Evolutionary conservation across 1,139 yeast genomes (phyloP), one percentile per base, ranked within the genome.

Genomic region (Petasospora fabianii): DNA sequence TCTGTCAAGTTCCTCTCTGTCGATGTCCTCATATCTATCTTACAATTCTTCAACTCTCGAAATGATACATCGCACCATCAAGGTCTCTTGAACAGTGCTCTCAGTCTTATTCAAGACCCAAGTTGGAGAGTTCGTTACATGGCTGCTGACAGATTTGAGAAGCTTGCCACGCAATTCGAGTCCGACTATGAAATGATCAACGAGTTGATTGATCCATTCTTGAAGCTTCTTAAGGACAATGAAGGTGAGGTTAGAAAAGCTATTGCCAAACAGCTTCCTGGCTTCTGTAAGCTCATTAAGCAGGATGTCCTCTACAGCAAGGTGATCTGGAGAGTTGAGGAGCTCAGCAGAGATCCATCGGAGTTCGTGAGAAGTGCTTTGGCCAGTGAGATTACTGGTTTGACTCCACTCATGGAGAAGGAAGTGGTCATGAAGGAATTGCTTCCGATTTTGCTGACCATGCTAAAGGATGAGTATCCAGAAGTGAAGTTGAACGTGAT

Each of bases 51-150:
- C 66, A 78, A 76, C 52, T 62, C 66, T 16, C 73, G 74, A 46
- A 63, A 73, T 42, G 86, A 82, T 53, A 61, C 61, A 30, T 65
- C 78, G 20, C 84, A 80, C 59, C 73, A 77, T 51, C 68, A 75
- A 30, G 84, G 80, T 51, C 69, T 83, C 46, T 70, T 83, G 48
- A 68, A 71, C 38, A 73, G 77, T 42, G 71, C 87, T 4, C 71
- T 83, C 47, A 77, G 79, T 50, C 73, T 94, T 50, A 81, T 86
- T 47, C 75, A 73, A 49, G 98, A 94, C 65, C 90, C 87, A 64
- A 84, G 95, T 56, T 94, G 99, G 99, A 82, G 98, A 62, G 97
- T 94, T 41, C 78, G 98, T 56, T 94, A 92, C 65, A 88, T 95
- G 77, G 95, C 96, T 20, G 97, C 97, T 20, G 97, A 90, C 60